Evolutionary conservation across 768 basidiomycete species (phyloP).

Genomic region (Pleurotus tuoliensis): DNA sequence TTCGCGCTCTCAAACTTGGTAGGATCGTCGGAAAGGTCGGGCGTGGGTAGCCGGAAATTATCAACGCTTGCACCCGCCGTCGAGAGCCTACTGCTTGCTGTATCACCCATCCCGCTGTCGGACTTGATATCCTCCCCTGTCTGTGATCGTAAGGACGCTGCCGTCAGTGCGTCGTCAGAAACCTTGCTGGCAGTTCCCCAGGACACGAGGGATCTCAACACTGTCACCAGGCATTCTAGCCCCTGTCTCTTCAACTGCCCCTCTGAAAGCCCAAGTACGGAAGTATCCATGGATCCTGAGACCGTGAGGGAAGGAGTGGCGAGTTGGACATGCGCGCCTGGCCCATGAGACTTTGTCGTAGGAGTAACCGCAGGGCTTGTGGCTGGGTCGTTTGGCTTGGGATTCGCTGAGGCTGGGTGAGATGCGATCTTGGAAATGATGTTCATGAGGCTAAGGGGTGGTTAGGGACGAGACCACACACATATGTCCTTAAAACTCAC

Average conservation of each 20-base stretch:
- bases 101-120: conserved; percentile 53
- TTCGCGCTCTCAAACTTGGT: conserved; percentile 92
- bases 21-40: conserved; percentile 86
- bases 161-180: conserved; percentile 34
- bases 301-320: conserved; percentile 63
- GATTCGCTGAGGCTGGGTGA: conserved; percentile 39
- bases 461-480: conserved; percentile 1
- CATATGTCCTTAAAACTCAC: conserved; percentile 36
- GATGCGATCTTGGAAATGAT: conserved; percentile 91
- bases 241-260: conserved; percentile 82
- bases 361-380: conserved; percentile 58
- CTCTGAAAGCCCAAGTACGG: conserved; percentile 71
- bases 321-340: conserved; percentile 47
- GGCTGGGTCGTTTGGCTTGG: conserved; percentile 53
- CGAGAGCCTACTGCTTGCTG: conserved; percentile 52
- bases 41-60: conserved; percentile 62
- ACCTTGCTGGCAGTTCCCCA: conserved; percentile 73
- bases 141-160: conserved; percentile 40
- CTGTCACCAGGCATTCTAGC: conserved; percentile 90
- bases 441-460: conserved; percentile 71
- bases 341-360: conserved; percentile 39
- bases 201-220: conserved; percentile 83
- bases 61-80: conserved; percentile 46
- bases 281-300: conserved; percentile 64
- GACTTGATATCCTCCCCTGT: conserved; percentile 48